phyloP scores from a whole-genome alignment of 352 stramenopile species.

The Paralagenidium karlingii region DNA sequence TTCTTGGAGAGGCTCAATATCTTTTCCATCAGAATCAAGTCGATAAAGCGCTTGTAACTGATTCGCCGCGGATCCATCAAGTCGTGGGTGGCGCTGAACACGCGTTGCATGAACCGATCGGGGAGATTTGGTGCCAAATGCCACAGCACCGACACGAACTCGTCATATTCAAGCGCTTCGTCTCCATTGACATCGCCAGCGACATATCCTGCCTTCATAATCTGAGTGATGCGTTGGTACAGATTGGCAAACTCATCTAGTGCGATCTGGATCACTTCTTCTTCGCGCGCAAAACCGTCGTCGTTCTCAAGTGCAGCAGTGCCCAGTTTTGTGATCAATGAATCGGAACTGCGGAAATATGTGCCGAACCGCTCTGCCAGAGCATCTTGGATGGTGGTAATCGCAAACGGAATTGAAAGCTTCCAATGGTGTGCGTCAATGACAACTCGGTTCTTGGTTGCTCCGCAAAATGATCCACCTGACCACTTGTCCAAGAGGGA shows the following conservation, averaged over 20 bases:
- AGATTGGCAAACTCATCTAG: constrained; percentile 47
- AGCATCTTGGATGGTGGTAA: constrained; percentile 37
- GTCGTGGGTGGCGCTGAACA: constrained; percentile 50
- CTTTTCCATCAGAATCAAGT: constrained; percentile 39
- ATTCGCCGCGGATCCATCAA: constrained; percentile 39
- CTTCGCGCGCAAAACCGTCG: constrained; percentile 50
- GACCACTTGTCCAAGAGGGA: constrained; percentile 50
- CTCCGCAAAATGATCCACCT: constrained; percentile 31
- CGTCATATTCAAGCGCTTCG: constrained; percentile 54
- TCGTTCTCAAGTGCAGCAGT: constrained; percentile 18
- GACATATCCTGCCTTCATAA: constrained; percentile 54
- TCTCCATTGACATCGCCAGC: constrained; percentile 57
- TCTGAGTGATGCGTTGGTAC: constrained; percentile 39
- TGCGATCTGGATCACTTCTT: constrained; percentile 35
- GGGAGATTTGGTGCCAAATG: constrained; percentile 34
- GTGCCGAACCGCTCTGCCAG: constrained; percentile 46
- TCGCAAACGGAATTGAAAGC: constrained; percentile 29
- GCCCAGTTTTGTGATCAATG: constrained; percentile 25
- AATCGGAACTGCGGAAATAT: constrained; percentile 40
- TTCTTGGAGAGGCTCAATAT: constrained; percentile 28
- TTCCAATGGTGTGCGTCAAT: constrained; percentile 43
- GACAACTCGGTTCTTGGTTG: constrained; percentile 39
- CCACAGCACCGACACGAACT: constrained; percentile 50
- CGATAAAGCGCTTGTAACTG: constrained; percentile 44
- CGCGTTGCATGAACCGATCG: constrained; percentile 41